Conservation (phyloP, 495 filamentous ascomycete genomes). For the Trichoderma asperelloides region DNA sequence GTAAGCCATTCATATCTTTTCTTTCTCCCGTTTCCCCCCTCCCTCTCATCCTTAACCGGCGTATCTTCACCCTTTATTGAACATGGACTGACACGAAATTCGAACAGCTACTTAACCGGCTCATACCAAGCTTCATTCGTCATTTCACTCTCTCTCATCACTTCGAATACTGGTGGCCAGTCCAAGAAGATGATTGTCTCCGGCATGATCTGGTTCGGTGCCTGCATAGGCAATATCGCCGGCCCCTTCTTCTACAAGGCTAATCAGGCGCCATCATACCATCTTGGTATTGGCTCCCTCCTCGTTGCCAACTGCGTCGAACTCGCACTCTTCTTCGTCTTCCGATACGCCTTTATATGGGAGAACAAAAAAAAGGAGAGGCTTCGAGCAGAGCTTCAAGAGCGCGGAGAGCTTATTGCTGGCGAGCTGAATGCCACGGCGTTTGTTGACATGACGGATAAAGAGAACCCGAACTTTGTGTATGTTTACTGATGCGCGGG, state of each 20-base stretch:
- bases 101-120: slow-evolving; percentile 22
- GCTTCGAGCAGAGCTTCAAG: slow-evolving; percentile 26
- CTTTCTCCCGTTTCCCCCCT: background rate
- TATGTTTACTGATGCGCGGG: slow-evolving; percentile 18
- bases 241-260: slow-evolving; percentile 27
- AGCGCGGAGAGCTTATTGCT: slow-evolving; percentile 28
- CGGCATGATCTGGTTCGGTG: slow-evolving; percentile 52
- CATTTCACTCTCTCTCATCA: slow-evolving; percentile 22
- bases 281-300: slow-evolving; percentile 54
- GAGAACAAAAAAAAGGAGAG: slow-evolving; percentile 50
- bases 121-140: slow-evolving; percentile 26
- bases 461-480: slow-evolving; percentile 47
- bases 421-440: slow-evolving; percentile 46
- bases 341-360: slow-evolving; percentile 41
- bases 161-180: slow-evolving; percentile 57
- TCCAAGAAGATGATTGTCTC: slow-evolving; percentile 67
- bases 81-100: background rate
- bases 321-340: slow-evolving; percentile 34
- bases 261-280: slow-evolving; percentile 34
- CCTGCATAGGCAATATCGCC: slow-evolving; percentile 50
- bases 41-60: background rate
- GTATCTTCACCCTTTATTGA: background rate
- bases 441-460: slow-evolving; percentile 53
- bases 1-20: slow-evolving; percentile 15
- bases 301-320: slow-evolving; percentile 52